phyloP scores from a whole-genome alignment of 345 rosid species.

The Eucalyptus caleyi region DNA sequence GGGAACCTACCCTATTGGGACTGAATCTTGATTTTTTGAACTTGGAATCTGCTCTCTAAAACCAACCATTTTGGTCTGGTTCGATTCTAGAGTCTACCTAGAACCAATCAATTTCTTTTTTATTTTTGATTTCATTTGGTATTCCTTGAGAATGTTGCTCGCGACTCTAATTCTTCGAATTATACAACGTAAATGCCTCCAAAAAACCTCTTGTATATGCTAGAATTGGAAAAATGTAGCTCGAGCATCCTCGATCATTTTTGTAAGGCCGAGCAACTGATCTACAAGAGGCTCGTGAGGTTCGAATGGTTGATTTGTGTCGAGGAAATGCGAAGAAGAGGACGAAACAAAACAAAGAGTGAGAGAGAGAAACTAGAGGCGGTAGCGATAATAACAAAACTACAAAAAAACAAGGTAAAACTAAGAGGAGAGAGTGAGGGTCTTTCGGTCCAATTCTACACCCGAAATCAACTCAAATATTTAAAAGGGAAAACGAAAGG shows the following conservation, averaged over 20 bases:
- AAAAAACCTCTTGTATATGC: neutral
- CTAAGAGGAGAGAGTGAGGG: neutral
- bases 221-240: too few species aligned
- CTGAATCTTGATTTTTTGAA: neutral
- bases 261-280: neutral
- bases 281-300: neutral
- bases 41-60: neutral
- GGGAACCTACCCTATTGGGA: neutral
- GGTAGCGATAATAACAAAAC: neutral
- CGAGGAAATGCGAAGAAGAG: neutral
- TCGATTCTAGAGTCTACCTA: accelerated
- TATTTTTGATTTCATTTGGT: neutral
- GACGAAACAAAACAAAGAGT: neutral
- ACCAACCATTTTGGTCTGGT: accelerated
- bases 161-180: neutral
- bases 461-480: too few species aligned
- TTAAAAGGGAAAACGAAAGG: neutral
- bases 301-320: neutral
- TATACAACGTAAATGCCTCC: neutral
- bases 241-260: too few species aligned
- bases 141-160: neutral
- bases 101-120: neutral
- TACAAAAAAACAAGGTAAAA: neutral
- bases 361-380: neutral
- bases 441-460: neutral